A percentile compares a stretch with the other conserved stretches of the same genome.
These are phyloP conservation scores for Pleurotus sapidus DNA, from an alignment of 768 basidiomycete species.

Conservation along the genomic window DNA sequence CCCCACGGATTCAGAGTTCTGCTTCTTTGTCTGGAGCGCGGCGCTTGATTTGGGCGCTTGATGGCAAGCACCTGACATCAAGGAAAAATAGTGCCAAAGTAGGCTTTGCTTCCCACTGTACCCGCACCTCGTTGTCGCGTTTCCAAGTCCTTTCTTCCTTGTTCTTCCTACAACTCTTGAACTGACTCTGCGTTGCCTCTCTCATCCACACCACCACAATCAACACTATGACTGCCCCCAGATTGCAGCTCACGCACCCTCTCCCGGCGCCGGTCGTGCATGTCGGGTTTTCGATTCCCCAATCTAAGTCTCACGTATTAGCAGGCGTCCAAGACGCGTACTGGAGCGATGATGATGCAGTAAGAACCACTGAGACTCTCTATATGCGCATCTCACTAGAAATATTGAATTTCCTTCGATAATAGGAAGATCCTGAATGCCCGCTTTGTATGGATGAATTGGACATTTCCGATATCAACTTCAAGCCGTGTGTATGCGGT, in stretches of 20 bases:
- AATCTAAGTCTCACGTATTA: slow-evolving; percentile 82
- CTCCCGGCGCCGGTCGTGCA: slow-evolving; percentile 75
- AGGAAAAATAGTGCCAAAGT: slow-evolving; percentile 9
- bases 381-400: slow-evolving; percentile 9
- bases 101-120: slow-evolving; percentile 5
- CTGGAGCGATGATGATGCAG: slow-evolving; percentile 91
- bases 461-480: slow-evolving; percentile 98
- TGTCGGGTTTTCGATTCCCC: slow-evolving; percentile 65
- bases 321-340: slow-evolving; percentile 96
- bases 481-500: slow-evolving; percentile 98
- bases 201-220: no score
- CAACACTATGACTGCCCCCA: slow-evolving; percentile 44
- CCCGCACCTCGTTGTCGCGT: slow-evolving; percentile 13
- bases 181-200: not conserved
- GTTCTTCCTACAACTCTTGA: not conserved
- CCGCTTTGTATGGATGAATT: slow-evolving; percentile 98
- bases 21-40: no score
- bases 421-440: slow-evolving; percentile 95
- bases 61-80: not conserved
- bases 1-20: no score
- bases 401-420: slow-evolving; percentile 11
- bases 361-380: slow-evolving; percentile 29
- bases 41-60: not conserved
- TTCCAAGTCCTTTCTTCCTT: slow-evolving; percentile 5
- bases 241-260: slow-evolving; percentile 59